Evolutionary conservation across 768 basidiomycete species (phyloP), one percentile per base, ranked within the genome.

Genomic region (Panellus pusillus): DNA sequence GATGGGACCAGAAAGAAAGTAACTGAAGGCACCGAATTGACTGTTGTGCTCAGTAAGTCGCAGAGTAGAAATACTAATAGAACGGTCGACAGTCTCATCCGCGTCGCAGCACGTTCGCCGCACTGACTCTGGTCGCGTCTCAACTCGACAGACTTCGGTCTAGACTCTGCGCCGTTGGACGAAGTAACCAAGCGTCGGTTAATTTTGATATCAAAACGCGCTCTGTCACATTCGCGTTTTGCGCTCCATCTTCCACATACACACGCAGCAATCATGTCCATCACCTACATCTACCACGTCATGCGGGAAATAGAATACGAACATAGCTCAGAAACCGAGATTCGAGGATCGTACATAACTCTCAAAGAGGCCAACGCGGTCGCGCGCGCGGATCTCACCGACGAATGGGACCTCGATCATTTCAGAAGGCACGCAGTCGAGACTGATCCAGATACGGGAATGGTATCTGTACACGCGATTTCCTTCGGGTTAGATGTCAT

Each of bases 321-420:
- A 11, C n/a, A 40, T 24, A 24, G 37, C 8, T 20, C 36, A 47
- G 5, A 9, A 9, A 47, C 47, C 20, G 47, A 47, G 13, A 39
- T 47, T 27, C 37, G 47, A 15, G 47, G 47, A 2, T 24, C 36
- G 24, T 47, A 47, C 37, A 12, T 11, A 14, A 47, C 47, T 15
- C 37, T 47, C 18, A 28, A 39, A 18, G 47, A 47, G 18, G 47
- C 47, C 37, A 47, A 47, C 24, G 19, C 47, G 36, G 47, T 20
- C 12, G 47, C 47, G 15, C 47, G 37, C 24, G 37, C 38, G 14
- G 47, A 48, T 24, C 17, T 48, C 20, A 40, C 38, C 24, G n/a
- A 28, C 12, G 35, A 24, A 9, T 39, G 47, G 47, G 11, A 8
- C 27, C 19, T 39, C 24, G 24, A 37, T 20, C 28, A 39, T 28